A percentile compares a stretch with the other conserved stretches of the same genome.
phyloP scores from a whole-genome alignment of 768 basidiomycete species.

The Lentinula lateritia region DNA sequence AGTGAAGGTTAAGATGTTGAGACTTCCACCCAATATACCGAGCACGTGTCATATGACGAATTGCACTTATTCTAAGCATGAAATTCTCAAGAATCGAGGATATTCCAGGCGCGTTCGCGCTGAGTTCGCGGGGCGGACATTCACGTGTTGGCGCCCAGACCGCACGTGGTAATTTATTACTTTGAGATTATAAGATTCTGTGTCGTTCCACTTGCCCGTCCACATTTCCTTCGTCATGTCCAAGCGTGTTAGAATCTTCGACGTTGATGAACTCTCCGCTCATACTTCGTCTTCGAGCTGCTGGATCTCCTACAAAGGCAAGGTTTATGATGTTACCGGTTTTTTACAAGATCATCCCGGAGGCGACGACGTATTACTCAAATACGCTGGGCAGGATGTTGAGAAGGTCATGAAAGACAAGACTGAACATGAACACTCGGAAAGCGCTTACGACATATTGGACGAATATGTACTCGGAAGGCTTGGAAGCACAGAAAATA shows the following conservation, averaged over 20 bases:
- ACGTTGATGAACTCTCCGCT: conserved; percentile 62
- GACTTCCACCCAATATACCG: no score
- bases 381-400: conserved; percentile 82
- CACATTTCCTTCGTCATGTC: conserved; percentile 38
- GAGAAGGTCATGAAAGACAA: conserved; percentile 75
- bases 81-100: neutral
- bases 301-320: conserved; percentile 77
- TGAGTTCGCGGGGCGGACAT: neutral
- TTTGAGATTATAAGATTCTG: neutral
- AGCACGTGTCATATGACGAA: neutral
- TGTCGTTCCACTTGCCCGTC: neutral
- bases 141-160: neutral
- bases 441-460: conserved; percentile 88
- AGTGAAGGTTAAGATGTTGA: no score
- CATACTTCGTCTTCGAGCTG: conserved; percentile 62
- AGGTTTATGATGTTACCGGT: conserved; percentile 84
- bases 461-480: conserved; percentile 84
- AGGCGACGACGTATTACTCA: conserved; percentile 85
- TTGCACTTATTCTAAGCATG: no score
- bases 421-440: conserved; percentile 82
- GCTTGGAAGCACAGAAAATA: conserved; percentile 66
- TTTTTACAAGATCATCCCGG: conserved; percentile 92
- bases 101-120: neutral
- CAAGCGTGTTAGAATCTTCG: conserved; percentile 66
- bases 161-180: neutral